Percentiles rank a stretch among this genome's conserved stretches.
phyloP scores from a whole-genome alignment of 352 stramenopile species.

The Thraustochytrium striatum region DNA sequence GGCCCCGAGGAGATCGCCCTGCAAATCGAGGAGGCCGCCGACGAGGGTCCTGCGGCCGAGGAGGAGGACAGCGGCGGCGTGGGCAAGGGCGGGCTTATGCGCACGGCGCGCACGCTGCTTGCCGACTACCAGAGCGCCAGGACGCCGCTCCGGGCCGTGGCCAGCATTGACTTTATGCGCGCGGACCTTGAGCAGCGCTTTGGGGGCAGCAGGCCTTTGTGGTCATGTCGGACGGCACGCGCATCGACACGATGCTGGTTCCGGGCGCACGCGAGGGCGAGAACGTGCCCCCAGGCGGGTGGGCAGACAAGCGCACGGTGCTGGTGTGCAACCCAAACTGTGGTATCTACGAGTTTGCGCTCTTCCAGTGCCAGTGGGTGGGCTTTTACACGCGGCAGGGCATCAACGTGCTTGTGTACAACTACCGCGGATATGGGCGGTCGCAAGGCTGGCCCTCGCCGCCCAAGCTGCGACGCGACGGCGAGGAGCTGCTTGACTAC shows the following conservation, averaged over 20 bases:
- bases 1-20: too few relatives aligned
- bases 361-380: slow-evolving; percentile 25
- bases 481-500: slow-evolving; percentile 26
- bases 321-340: slow-evolving; percentile 46
- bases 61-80: background rate
- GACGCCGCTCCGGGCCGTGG: slow-evolving; percentile 15
- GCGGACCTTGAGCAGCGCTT: background rate
- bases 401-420: slow-evolving; percentile 45
- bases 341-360: slow-evolving; percentile 37
- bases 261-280: background rate
- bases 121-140: background rate
- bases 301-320: slow-evolving; percentile 22
- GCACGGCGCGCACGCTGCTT: background rate
- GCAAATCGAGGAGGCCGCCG: background rate
- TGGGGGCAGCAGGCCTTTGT: background rate
- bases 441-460: slow-evolving; percentile 6
- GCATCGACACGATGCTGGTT: slow-evolving; percentile 37
- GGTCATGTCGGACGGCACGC: background rate
- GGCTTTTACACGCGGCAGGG: slow-evolving; percentile 34
- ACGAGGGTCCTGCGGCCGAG: background rate
- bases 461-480: background rate
- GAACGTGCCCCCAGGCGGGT: background rate
- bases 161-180: slow-evolving; percentile 39
- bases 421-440: slow-evolving; percentile 40
- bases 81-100: background rate